Base-by-base conservation (phyloP, 345 rosid genomes). In the Lepidium africanum region DNA sequence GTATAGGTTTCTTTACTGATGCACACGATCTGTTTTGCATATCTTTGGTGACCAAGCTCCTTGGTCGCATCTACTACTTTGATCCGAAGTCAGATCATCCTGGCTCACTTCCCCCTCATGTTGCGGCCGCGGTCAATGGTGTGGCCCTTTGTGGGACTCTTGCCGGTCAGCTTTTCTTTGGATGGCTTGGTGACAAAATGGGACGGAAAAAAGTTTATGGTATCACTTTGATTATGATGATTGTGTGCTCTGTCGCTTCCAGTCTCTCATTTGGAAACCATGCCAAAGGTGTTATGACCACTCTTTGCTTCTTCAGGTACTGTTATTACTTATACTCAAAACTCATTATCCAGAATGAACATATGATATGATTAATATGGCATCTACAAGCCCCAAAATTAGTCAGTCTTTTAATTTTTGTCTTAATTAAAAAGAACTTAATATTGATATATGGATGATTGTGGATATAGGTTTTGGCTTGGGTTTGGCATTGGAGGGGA, bases 1-100 rank as follows among this genome's bases (percentile, higher is more conserved):
- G 94, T 3, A 87, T 87, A 88, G 90, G 94, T 1, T 87, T 87
- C 65, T 85, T 87, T 79, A 85, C 90, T 0, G 89, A 88, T 48
- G 84, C 94, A 0, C 82, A 88, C 54, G 91, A 88, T 57, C 86
- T 87, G 0, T 85, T 87, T 10, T 87, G 88, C 49, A 80, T 87
- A 10, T 85, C 94, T 11, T 68, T 84, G 1, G 90, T 84, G 46
- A 84, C 87, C 30, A 87, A 87, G 65, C 67, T 85, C 56, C 83
- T 84, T 12, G 91, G 90, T 3, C 81, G 88, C 43, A 54, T 85
- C 9, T 87, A 87, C 72, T 85, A 87, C 82, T 70, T 74, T 61
- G 36, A 74, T 21, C 80, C 76, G 0, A 66, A 52, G 8, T 72
- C 84, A 0, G 14, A 5, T 0, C 67, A 71, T 40, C 81, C 79